Conservation (phyloP, 2,329 filamentous ascomycete genomes). For the Metarhizium sp. region DNA sequence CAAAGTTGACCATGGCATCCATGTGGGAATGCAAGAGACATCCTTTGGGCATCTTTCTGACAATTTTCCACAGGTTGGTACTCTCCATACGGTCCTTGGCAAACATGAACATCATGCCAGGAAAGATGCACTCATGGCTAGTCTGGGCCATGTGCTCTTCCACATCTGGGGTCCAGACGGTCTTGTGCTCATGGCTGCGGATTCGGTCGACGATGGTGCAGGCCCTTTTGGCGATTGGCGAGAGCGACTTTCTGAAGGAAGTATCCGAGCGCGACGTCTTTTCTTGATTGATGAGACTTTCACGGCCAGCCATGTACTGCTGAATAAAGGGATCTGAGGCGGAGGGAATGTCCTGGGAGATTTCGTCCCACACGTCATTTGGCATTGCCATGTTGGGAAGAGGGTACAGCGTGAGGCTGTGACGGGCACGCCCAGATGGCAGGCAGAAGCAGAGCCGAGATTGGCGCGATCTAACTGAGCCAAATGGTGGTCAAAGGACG, state of each 20-base stretch:
- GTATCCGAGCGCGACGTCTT: slow-evolving; percentile 68
- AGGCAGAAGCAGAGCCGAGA: neutral
- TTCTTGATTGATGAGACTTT: slow-evolving; percentile 70
- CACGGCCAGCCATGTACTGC: slow-evolving; percentile 68
- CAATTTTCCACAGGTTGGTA: slow-evolving; percentile 77
- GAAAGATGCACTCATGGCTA: slow-evolving; percentile 58
- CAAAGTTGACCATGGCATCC: slow-evolving; percentile 84
- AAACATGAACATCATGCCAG: slow-evolving; percentile 88
- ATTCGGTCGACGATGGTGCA: slow-evolving; percentile 74
- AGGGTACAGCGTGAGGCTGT: neutral
- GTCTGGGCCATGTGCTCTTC: slow-evolving; percentile 60
- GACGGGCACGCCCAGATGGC: neutral
- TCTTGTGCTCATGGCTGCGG: slow-evolving; percentile 64
- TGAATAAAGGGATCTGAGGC: slow-evolving; percentile 67
- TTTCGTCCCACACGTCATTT: slow-evolving; percentile 50
- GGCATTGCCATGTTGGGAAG: slow-evolving; percentile 29
- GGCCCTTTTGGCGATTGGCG: slow-evolving; percentile 68
- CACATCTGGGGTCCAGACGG: slow-evolving; percentile 65
- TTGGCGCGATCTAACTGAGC: neutral
- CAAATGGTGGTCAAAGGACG: neutral
- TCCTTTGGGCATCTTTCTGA: slow-evolving; percentile 83
- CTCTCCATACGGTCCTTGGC: slow-evolving; percentile 80
- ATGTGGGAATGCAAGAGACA: slow-evolving; percentile 78
- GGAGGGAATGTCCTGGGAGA: slow-evolving; percentile 45
- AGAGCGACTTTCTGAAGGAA: slow-evolving; percentile 64